Percentiles rank a stretch among this genome's conserved stretches.
phyloP scores from a whole-genome alignment of 225 moss, liverwort and hornwort genomes.

The Pleurozium schreberi region DNA sequence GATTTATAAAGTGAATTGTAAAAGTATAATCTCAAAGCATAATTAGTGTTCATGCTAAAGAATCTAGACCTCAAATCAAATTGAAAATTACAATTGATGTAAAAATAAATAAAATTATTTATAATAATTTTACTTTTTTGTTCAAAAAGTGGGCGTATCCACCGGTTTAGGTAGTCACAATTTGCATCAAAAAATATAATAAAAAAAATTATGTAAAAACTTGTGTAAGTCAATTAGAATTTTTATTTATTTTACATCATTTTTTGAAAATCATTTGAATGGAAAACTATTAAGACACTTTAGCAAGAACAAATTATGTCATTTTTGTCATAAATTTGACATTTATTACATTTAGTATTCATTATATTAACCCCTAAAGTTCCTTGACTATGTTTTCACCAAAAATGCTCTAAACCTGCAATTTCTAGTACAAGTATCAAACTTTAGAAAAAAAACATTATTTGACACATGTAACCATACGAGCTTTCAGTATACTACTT shows the following conservation, averaged over 20 bases:
- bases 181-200: not conserved
- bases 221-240: not conserved
- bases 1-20: not conserved
- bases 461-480: too few relatives aligned
- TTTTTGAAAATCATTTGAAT: not conserved
- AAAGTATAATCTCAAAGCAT: not conserved
- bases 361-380: too few relatives aligned
- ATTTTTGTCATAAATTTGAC: not conserved
- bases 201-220: not conserved
- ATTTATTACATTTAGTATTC: not conserved
- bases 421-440: too few relatives aligned
- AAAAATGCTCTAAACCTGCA: too few relatives aligned
- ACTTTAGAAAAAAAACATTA: too few relatives aligned
- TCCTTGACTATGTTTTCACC: too few relatives aligned
- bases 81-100: not conserved
- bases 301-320: not conserved
- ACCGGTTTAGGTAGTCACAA: rapidly evolving
- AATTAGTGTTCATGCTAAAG: too few relatives aligned
- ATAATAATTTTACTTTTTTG: not conserved
- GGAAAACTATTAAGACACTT: rapidly evolving
- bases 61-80: not conserved
- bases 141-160: not conserved
- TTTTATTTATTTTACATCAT: not conserved
- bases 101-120: not conserved
- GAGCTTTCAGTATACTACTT: too few relatives aligned